Conservation (phyloP, 768 basidiomycete species). For the Mycena latifolia region DNA sequence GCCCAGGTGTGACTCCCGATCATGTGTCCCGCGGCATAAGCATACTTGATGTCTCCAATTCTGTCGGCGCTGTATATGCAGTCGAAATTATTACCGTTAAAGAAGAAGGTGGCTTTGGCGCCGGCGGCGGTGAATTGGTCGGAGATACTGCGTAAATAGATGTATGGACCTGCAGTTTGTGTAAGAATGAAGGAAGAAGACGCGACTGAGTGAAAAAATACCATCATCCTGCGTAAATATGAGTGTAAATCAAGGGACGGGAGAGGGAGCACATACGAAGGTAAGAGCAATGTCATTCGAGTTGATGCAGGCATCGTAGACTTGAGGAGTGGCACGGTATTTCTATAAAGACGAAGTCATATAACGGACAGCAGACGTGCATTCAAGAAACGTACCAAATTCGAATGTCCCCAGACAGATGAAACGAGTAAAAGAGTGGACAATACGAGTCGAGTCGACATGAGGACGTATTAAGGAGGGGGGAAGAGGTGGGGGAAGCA, state of each 20-base stretch:
- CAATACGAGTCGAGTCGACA: no score
- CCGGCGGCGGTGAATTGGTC: conserved; percentile 35
- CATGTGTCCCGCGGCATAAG: conserved; percentile 46
- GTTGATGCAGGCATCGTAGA: conserved; percentile 24
- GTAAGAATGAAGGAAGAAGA: background rate
- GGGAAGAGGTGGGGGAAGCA: no score
- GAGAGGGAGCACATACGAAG: conserved; percentile 12
- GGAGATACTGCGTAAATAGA: conserved; percentile 23
- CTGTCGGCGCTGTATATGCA: conserved; percentile 32
- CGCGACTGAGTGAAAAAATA: background rate
- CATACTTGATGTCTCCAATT: conserved; percentile 30
- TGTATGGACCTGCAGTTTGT: conserved; percentile 19
- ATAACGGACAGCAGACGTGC: background rate
- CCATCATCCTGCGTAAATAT: conserved; percentile 21
- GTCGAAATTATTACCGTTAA: conserved; percentile 33
- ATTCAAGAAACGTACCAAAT: background rate
- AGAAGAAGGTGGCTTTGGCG: conserved; percentile 38
- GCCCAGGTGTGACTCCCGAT: conserved; percentile 62
- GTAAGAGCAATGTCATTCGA: conserved; percentile 26
- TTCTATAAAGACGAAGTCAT: background rate
- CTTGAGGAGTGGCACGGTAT: conserved; percentile 19
- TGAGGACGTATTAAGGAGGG: no score
- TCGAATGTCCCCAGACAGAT: conserved; percentile 1
- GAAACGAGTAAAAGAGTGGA: background rate
- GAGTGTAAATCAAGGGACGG: background rate